phyloP scores from a whole-genome alignment of 371 early-diverging fungal species.

The Nosema muscidifuracis region DNA sequence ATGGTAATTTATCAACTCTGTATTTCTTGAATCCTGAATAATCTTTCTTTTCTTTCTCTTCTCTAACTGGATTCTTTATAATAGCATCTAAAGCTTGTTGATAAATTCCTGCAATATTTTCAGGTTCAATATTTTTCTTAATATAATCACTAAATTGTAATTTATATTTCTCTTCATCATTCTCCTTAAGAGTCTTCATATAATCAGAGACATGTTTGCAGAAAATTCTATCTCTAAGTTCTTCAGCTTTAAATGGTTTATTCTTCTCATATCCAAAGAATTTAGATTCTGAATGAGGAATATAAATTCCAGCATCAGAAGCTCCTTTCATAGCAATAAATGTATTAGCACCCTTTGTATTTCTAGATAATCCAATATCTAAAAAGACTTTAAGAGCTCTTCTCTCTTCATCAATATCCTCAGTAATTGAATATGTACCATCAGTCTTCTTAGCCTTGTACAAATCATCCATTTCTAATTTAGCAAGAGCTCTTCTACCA shows the following conservation, averaged over 20 bases:
- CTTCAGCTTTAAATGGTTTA: constrained; percentile 84
- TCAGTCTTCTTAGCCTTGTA: constrained; percentile 75
- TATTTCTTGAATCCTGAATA: constrained; percentile 53
- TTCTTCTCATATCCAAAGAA: constrained; percentile 87
- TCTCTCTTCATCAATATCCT: constrained; percentile 79
- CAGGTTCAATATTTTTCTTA: constrained; percentile 77
- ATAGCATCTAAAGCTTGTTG: constrained; percentile 71
- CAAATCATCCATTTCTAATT: constrained; percentile 76
- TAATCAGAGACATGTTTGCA: constrained; percentile 94
- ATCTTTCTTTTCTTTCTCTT: constrained; percentile 53
- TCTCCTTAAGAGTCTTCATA: constrained; percentile 91
- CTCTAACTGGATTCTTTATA: constrained; percentile 32
- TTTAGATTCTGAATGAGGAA: constrained; percentile 93
- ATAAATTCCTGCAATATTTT: constrained; percentile 88
- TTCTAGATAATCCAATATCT: constrained; percentile 94
- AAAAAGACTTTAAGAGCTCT: constrained; percentile 96
- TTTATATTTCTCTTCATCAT: constrained; percentile 92
- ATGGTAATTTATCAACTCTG: constrained; percentile 46
- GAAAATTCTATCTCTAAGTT: constrained; percentile 90
- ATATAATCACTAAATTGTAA: constrained; percentile 88
- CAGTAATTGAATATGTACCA: constrained; percentile 79
- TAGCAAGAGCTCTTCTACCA: constrained; percentile 83
- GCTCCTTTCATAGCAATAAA: constrained; percentile 99
- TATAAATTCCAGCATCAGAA: constrained; percentile 92
- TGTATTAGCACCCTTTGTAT: constrained; percentile 95